phyloP scores from a whole-genome alignment of 192 early-diverging fungal species.

The Kappamyces sp. region DNA sequence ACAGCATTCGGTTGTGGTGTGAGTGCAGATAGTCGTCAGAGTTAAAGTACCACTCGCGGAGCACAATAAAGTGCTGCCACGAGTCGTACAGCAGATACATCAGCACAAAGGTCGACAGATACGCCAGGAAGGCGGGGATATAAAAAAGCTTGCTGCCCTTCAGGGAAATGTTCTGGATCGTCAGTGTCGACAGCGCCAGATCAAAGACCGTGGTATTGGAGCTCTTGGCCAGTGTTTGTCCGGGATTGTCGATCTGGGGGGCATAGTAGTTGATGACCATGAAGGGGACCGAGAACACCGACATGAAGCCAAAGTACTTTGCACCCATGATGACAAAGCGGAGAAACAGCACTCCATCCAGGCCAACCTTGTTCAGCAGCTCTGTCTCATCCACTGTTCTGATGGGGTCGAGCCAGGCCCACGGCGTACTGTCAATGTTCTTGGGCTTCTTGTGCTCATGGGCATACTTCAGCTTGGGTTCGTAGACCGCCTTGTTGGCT shows the following conservation, averaged over 20 bases:
- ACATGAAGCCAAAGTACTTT: constrained; percentile 25
- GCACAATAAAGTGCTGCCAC: constrained; percentile 27
- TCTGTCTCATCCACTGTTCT: constrained; percentile 23
- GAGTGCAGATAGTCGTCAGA: constrained; percentile 20
- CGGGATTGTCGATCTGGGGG: constrained; percentile 20
- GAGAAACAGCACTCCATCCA: constrained; percentile 48
- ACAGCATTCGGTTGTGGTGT: constrained; percentile 26
- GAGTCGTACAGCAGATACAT: constrained; percentile 28
- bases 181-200: constrained; percentile 21
- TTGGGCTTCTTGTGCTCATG: constrained; percentile 29
- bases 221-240: constrained; percentile 12
- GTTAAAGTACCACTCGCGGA: constrained; percentile 26
- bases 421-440: constrained; percentile 18
- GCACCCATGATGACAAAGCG: constrained; percentile 29
- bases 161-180: constrained; percentile 23
- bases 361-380: constrained; percentile 32
- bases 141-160: constrained; percentile 22
- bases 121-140: constrained; percentile 30
- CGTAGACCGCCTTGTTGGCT: constrained; percentile 37
- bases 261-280: constrained; percentile 25
- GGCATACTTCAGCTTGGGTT: constrained; percentile 36
- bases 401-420: constrained; percentile 32
- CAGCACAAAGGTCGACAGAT: constrained; percentile 20
- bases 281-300: constrained; percentile 25
- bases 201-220: constrained; percentile 22